Percentiles rank a stretch among this genome's conserved stretches.
These are phyloP conservation scores for Rubia balearica DNA, from an alignment of 305 asterid species.

Conservation along the genomic window DNA sequence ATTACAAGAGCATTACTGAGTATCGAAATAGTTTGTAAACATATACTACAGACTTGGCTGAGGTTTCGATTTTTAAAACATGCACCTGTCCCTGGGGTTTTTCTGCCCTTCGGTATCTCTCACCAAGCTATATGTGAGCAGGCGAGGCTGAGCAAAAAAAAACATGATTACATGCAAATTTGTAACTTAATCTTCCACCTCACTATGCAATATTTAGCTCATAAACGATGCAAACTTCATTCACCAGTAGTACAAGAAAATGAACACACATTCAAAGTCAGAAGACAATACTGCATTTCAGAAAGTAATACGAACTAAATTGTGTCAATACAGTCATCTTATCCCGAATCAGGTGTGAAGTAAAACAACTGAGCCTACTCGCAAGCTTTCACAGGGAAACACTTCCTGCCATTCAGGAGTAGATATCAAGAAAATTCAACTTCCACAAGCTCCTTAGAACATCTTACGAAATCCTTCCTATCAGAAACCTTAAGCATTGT, in stretches of 20 bases:
- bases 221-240: neutral
- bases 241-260: neutral
- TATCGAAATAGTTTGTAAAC: neutral
- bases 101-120: too few relatives aligned
- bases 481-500: slow-evolving; percentile 7
- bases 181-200: neutral
- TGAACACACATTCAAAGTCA: neutral
- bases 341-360: neutral
- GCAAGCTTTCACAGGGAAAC: slow-evolving; percentile 5
- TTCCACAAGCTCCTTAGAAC: neutral
- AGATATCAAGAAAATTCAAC: neutral
- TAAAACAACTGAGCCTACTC: neutral
- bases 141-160: neutral
- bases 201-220: neutral
- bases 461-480: neutral
- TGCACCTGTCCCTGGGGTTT: too few relatives aligned
- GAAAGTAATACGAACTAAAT: neutral
- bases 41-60: too few relatives aligned
- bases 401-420: neutral
- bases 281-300: neutral
- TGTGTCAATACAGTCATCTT: neutral
- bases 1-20: neutral
- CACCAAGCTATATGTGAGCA: neutral
- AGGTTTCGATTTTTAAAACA: too few relatives aligned
- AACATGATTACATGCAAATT: neutral